Evolutionary conservation across 345 rosid species (phyloP).

Genomic region (Atalantia buxifolia): DNA sequence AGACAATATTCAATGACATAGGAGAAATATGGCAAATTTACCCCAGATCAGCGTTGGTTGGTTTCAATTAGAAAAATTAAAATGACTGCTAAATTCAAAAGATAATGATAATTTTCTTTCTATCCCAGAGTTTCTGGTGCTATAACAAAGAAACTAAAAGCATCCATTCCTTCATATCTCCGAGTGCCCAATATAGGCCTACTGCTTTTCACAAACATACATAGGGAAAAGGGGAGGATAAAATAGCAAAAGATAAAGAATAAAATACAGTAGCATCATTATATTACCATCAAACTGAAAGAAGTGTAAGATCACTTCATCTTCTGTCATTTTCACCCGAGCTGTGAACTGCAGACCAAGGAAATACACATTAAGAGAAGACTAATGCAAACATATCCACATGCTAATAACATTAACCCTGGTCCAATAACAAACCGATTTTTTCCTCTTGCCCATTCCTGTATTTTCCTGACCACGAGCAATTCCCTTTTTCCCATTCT

Average conservation of each 20-base stretch:
- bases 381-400: not conserved
- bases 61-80: not conserved
- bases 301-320: conserved; percentile 70
- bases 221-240: not conserved
- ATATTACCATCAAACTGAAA: conserved; percentile 79
- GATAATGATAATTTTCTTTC: not conserved
- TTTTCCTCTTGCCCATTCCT: conserved; percentile 39
- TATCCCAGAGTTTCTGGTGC: not conserved
- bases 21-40: not conserved
- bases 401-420: not conserved
- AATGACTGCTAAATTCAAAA: not conserved
- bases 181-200: not conserved
- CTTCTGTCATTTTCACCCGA: conserved; percentile 76
- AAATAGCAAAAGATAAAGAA: not conserved
- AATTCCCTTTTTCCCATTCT: conserved; percentile 31
- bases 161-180: not conserved
- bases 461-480: conserved; percentile 16
- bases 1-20: not conserved
- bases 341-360: conserved; percentile 41
- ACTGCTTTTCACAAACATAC: not conserved
- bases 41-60: not conserved
- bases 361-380: conserved; percentile 1
- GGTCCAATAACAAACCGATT: conserved; percentile 36
- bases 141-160: not conserved
- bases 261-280: not conserved